These are phyloP conservation scores for Fusarium sp. DNA, from an alignment of 2,329 filamentous ascomycete species.

Conservation along the genomic window DNA sequence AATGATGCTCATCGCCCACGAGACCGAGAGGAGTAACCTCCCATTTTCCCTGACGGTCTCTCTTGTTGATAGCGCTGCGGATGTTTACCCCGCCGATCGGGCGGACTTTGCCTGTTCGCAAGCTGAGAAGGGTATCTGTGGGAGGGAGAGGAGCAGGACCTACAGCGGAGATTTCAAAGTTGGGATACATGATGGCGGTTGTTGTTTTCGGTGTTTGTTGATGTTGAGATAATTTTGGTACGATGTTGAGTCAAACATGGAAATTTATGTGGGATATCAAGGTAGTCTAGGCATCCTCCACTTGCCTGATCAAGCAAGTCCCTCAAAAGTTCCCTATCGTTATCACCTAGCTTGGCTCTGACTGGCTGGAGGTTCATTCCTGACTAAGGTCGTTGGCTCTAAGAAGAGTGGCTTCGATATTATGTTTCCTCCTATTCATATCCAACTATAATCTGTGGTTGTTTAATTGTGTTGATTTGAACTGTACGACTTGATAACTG, in stretches of 20 bases:
- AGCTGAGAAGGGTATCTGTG: slow-evolving; percentile 28
- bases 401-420: background rate
- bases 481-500: too few relatives aligned
- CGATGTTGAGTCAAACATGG: background rate
- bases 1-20: slow-evolving; percentile 32
- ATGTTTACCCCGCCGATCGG: slow-evolving; percentile 29
- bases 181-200: background rate
- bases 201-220: background rate
- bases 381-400: background rate
- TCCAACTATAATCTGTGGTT: too few relatives aligned
- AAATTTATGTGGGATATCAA: background rate
- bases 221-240: background rate
- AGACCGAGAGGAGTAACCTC: slow-evolving; percentile 22
- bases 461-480: too few relatives aligned
- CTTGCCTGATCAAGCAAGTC: slow-evolving; percentile 22
- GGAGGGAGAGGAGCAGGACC: slow-evolving; percentile 25
- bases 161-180: slow-evolving; percentile 10
- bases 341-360: background rate
- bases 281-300: slow-evolving; percentile 5
- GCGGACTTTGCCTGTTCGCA: slow-evolving; percentile 31
- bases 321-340: background rate
- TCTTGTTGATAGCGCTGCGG: slow-evolving; percentile 36
- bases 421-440: background rate
- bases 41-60: slow-evolving; percentile 20
- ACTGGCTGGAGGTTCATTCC: background rate